A percentile compares a stretch with the other conserved stretches of the same genome.
These are phyloP conservation scores for Pythium sp. DNA, from an alignment of 352 stramenopile species.

Conservation along the genomic window DNA sequence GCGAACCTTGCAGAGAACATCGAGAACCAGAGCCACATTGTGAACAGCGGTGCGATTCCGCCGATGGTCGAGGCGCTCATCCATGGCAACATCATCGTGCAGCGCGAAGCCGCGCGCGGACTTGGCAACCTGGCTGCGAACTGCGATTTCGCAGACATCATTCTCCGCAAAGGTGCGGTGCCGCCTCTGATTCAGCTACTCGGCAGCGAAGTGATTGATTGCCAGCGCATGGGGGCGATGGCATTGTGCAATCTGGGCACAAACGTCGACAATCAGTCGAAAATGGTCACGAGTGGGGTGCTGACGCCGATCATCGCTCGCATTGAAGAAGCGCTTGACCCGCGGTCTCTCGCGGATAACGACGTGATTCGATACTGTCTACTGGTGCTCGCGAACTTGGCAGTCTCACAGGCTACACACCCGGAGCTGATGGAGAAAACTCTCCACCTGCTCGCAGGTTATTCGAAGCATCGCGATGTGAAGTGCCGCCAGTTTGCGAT, in stretches of 20 bases:
- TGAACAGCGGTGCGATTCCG: constrained; percentile 86
- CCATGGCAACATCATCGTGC: constrained; percentile 72
- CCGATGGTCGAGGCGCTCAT: constrained; percentile 82
- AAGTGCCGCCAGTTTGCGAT: constrained; percentile 96
- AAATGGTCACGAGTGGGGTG: constrained; percentile 87
- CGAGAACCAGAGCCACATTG: constrained; percentile 92
- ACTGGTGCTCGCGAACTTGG: constrained; percentile 93
- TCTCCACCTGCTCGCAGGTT: constrained; percentile 89
- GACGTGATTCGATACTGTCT: constrained; percentile 95
- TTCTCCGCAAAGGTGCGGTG: constrained; percentile 87
- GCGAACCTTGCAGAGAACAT: constrained; percentile 94
- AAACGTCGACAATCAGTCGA: constrained; percentile 92
- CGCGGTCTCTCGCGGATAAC: constrained; percentile 90
- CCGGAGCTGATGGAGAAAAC: constrained; percentile 69
- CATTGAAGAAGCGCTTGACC: constrained; percentile 89
- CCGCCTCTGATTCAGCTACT: constrained; percentile 87
- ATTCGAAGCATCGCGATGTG: constrained; percentile 93
- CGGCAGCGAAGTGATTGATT: constrained; percentile 87
- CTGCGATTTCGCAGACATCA: constrained; percentile 92
- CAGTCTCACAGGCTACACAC: constrained; percentile 84
- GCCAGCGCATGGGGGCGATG: constrained; percentile 95
- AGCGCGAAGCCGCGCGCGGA: constrained; percentile 91
- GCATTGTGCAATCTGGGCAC: constrained; percentile 93
- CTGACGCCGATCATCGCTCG: constrained; percentile 87
- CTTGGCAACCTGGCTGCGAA: constrained; percentile 95